phyloP scores from a whole-genome alignment of 768 basidiomycete species.

The Boletus speciosus region DNA sequence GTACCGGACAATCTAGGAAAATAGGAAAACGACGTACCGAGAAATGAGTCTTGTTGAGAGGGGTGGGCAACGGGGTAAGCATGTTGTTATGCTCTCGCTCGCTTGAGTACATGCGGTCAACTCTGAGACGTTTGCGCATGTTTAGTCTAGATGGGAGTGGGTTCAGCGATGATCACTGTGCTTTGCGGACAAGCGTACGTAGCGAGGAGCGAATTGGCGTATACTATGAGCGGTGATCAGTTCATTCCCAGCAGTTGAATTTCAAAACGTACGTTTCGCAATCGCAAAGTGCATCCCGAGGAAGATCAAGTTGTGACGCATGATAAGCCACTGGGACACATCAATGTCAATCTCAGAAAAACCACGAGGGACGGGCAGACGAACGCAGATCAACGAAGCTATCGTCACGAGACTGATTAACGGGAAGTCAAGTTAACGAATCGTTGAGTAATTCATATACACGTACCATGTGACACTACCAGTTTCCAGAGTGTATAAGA shows the following conservation, averaged over 20 bases:
- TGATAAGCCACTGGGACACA: slow-evolving; percentile 25
- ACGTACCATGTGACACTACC: slow-evolving; percentile 45
- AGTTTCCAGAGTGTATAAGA: slow-evolving; percentile 52
- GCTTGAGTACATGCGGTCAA: slow-evolving; percentile 25
- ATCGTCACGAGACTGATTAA: slow-evolving; percentile 28
- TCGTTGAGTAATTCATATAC: too few species aligned
- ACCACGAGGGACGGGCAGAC: neutral
- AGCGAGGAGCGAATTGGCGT: slow-evolving; percentile 34
- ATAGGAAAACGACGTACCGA: slow-evolving; percentile 16
- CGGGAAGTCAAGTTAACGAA: neutral
- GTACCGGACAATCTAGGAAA: neutral
- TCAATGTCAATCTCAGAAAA: neutral
- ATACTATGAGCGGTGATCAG: slow-evolving; percentile 16
- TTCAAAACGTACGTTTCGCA: slow-evolving; percentile 23
- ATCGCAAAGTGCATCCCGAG: slow-evolving; percentile 35
- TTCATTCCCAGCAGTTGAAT: too few species aligned
- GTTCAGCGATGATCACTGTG: neutral
- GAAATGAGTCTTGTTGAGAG: slow-evolving; percentile 19
- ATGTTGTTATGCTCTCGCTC: slow-evolving; percentile 22
- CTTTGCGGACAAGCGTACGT: slow-evolving; percentile 21
- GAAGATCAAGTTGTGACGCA: slow-evolving; percentile 36
- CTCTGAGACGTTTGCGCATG: slow-evolving; percentile 30
- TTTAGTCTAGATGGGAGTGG: slow-evolving; percentile 19
- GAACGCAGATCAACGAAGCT: slow-evolving; percentile 32
- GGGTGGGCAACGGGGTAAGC: slow-evolving; percentile 8